These are phyloP conservation scores for Phytophthora melonis DNA, from an alignment of 352 stramenopile genomes.

Conservation along the genomic window DNA sequence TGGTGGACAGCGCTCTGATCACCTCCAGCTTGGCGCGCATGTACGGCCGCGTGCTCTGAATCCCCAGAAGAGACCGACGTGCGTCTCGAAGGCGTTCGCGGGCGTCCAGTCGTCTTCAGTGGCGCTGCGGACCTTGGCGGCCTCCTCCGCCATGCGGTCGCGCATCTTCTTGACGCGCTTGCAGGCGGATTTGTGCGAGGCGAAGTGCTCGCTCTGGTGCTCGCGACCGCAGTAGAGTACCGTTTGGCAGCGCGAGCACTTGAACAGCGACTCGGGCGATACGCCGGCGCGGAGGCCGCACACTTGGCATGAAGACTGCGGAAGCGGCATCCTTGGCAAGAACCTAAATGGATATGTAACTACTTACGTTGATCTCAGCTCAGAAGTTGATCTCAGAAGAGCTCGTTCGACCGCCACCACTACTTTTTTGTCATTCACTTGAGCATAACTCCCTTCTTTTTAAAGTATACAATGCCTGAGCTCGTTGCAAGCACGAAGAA, in stretches of 20 bases:
- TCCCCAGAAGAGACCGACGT: background rate
- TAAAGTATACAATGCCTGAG: conserved; percentile 8
- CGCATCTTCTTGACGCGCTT: background rate
- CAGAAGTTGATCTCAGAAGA: no score
- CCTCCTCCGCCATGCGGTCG: background rate
- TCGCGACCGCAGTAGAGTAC: background rate
- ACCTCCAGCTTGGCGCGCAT: background rate
- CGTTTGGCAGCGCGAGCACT: background rate
- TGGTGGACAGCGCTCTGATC: background rate
- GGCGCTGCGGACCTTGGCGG: background rate
- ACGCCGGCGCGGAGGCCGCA: background rate
- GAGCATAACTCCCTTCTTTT: conserved; percentile 21
- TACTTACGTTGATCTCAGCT: no score
- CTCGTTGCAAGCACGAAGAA: conserved; percentile 31
- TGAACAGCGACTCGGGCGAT: background rate
- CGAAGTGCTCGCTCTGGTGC: background rate
- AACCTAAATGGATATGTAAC: no score
- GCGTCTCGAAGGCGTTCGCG: background rate
- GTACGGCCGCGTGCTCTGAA: background rate
- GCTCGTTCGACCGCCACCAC: no score
- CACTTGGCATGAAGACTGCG: background rate
- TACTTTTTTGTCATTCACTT: background rate
- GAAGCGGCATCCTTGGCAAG: background rate
- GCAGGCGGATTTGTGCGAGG: background rate
- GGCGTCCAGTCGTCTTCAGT: background rate